Conservation (phyloP, 768 basidiomycete species). For the Nevesoporus exiguus region DNA sequence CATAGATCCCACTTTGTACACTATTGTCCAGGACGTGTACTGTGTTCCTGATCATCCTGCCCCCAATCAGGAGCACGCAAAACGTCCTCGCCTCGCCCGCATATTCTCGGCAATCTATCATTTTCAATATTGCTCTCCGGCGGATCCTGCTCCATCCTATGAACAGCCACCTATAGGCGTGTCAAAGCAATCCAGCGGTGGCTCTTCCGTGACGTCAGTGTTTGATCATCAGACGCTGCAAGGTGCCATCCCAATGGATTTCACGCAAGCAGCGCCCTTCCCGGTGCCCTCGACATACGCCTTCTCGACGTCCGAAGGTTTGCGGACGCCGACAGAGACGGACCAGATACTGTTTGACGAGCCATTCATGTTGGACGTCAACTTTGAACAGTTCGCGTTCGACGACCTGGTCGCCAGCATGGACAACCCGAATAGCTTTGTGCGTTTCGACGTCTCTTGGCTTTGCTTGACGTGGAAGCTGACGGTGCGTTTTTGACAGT, state of each 20-base stretch:
- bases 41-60: conserved; percentile 27
- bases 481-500: conserved; percentile 11
- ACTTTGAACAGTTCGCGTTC: conserved; percentile 24
- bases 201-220: conserved; percentile 18
- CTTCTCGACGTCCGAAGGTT: background rate
- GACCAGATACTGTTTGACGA: conserved; percentile 28
- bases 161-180: conserved; percentile 12
- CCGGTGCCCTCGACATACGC: background rate
- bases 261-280: conserved; percentile 6
- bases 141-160: conserved; percentile 7
- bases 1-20: conserved; percentile 63
- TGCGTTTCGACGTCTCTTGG: conserved; percentile 18
- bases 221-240: conserved; percentile 5
- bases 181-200: background rate
- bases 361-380: conserved; percentile 31
- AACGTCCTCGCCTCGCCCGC: conserved; percentile 28
- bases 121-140: conserved; percentile 41
- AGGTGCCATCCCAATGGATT: background rate
- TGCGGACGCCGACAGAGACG: background rate
- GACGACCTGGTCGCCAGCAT: conserved; percentile 24
- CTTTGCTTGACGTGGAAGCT: conserved; percentile 3
- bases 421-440: conserved; percentile 32
- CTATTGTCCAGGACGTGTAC: conserved; percentile 62
- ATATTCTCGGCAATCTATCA: conserved; percentile 60
- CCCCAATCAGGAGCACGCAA: conserved; percentile 17